A percentile compares a stretch with the other conserved stretches of the same genome.
Conservation (phyloP, 495 filamentous ascomycete genomes). For the Jackrogersella minutella region DNA sequence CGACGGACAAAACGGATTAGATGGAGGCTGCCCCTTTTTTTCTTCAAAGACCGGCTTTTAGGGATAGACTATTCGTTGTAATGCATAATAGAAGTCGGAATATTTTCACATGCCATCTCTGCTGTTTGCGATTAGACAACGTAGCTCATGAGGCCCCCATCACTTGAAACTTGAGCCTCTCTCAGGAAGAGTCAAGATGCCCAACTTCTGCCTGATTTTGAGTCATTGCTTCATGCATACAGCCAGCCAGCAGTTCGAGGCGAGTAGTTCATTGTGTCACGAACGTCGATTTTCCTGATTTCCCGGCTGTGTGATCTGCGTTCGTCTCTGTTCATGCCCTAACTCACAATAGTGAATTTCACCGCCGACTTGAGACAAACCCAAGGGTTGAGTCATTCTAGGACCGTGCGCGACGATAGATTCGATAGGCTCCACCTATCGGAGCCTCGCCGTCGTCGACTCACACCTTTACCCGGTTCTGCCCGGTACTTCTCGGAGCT, state of each 20-base stretch:
- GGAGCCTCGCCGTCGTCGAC: conserved; percentile 17
- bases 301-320: conserved; percentile 7
- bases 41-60: conserved; percentile 10
- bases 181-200: background rate
- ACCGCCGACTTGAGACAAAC: conserved; percentile 5
- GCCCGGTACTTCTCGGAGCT: conserved; percentile 21
- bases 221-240: too few relatives aligned
- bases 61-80: conserved; percentile 9
- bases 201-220: too few relatives aligned
- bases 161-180: background rate
- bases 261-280: background rate
- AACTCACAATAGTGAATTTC: background rate
- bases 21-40: background rate
- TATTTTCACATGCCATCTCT: background rate
- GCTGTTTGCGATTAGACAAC: background rate
- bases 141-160: background rate
- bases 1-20: background rate
- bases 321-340: background rate
- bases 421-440: conserved; percentile 22
- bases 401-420: conserved; percentile 13
- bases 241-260: background rate
- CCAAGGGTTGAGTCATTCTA: background rate
- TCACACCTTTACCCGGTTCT: conserved; percentile 17
- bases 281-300: background rate
- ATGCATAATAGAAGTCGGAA: conserved; percentile 6